Evolutionary conservation across 106 monocot species (phyloP).

Genomic region (Dioscorea alata): DNA sequence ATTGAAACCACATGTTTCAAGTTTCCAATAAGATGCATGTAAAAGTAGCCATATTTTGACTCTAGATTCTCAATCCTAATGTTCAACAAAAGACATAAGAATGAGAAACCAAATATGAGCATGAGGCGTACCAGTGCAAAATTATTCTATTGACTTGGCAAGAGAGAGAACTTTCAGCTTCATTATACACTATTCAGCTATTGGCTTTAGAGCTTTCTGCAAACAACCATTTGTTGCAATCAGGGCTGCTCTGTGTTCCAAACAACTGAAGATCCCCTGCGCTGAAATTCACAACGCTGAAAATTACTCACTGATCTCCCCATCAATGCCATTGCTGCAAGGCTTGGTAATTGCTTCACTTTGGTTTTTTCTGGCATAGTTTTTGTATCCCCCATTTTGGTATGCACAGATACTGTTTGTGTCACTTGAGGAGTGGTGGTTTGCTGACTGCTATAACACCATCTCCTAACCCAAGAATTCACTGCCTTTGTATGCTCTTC

Average conservation of each 20-base stretch:
- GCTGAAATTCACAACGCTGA: conserved; percentile 44
- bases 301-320: conserved; percentile 52
- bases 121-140: neutral
- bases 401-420: neutral
- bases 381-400: conserved; percentile 14
- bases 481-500: conserved; percentile 15
- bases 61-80: no score
- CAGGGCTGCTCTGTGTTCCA: conserved; percentile 41
- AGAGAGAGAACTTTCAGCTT: neutral
- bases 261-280: conserved; percentile 40
- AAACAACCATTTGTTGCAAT: neutral
- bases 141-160: neutral
- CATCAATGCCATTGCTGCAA: conserved; percentile 79
- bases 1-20: no score
- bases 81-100: no score
- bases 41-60: no score
- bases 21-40: no score
- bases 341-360: conserved; percentile 50
- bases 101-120: no score
- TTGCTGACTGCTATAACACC: conserved; percentile 26
- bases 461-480: conserved; percentile 56
- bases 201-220: neutral
- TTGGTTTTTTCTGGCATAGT: conserved; percentile 19
- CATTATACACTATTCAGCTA: neutral
- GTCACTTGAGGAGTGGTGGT: neutral